Conservation (phyloP, 2,329 filamentous ascomycete species). For the Aulographum hederae region DNA sequence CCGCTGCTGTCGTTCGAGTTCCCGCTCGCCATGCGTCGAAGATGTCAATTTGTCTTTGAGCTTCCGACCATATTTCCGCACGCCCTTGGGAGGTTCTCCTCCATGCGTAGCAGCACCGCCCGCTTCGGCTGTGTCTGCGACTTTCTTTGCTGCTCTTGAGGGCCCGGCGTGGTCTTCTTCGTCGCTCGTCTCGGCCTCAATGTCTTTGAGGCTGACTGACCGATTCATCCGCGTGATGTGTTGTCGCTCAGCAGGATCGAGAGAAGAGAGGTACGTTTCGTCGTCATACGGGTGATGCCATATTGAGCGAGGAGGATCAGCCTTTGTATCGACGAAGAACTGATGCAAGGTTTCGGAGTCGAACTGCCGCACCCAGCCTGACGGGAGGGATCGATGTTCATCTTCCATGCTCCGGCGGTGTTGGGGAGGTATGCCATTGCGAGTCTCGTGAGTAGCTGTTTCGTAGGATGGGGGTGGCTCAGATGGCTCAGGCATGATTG, state of each 20-base stretch:
- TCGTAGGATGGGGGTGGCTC: not conserved
- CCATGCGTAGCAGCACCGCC: conserved; percentile 4
- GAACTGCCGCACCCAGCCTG: conserved; percentile 38
- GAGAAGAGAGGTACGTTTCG: conserved; percentile 29
- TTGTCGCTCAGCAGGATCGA: conserved; percentile 31
- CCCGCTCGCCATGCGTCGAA: conserved; percentile 37
- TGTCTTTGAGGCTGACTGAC: conserved; percentile 19
- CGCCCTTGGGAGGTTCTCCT: conserved; percentile 10
- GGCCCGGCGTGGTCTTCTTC: conserved; percentile 20
- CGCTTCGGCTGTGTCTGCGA: conserved; percentile 4
- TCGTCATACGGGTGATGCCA: conserved; percentile 47
- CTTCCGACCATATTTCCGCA: conserved; percentile 32
- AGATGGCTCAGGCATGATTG: too few relatives aligned
- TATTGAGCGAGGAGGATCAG: conserved; percentile 35
- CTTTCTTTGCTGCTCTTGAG: conserved; percentile 3
- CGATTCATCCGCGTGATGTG: conserved; percentile 21
- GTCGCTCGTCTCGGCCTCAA: conserved; percentile 26
- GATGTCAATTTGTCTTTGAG: conserved; percentile 41
- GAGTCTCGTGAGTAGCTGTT: conserved; percentile 10
- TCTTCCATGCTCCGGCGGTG: conserved; percentile 43
- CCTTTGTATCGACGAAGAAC: conserved; percentile 42
- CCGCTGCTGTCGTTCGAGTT: conserved; percentile 24
- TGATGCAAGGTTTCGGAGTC: conserved; percentile 36
- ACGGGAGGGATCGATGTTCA: conserved; percentile 33
- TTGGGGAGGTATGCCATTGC: conserved; percentile 34